Conservation (phyloP, 2,329 filamentous ascomycete genomes). For the Neonectria faginata region DNA sequence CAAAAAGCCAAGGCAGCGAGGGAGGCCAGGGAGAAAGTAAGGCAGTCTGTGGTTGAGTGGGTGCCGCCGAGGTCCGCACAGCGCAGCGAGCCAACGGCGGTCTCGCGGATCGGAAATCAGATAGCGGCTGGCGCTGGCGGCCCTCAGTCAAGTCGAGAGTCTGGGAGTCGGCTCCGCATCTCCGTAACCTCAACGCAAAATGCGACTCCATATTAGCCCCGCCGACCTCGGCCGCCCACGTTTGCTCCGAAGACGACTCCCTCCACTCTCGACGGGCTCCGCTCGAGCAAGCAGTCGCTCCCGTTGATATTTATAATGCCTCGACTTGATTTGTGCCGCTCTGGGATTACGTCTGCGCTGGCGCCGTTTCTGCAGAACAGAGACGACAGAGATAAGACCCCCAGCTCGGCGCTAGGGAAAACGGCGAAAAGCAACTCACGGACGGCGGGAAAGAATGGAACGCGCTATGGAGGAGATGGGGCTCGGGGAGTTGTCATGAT, state of each 20-base stretch:
- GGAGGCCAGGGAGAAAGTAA: slow-evolving; percentile 13
- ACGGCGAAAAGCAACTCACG: slow-evolving; percentile 29
- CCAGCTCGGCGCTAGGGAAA: slow-evolving; percentile 38
- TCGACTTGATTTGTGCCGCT: slow-evolving; percentile 42
- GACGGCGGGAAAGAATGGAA: slow-evolving; percentile 25
- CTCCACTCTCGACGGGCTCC: slow-evolving; percentile 40
- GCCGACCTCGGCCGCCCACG: slow-evolving; percentile 41
- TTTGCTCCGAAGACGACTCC: slow-evolving; percentile 30
- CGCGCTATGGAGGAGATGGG: slow-evolving; percentile 21
- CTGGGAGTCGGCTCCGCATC: slow-evolving; percentile 37
- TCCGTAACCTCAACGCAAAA: slow-evolving; percentile 30
- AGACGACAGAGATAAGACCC: slow-evolving; percentile 41
- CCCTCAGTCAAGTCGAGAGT: slow-evolving; percentile 21
- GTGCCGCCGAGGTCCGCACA: slow-evolving; percentile 25
- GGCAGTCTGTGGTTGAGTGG: slow-evolving; percentile 8
- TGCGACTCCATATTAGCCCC: slow-evolving; percentile 30
- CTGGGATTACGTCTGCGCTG: slow-evolving; percentile 31
- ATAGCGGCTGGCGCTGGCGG: slow-evolving; percentile 23
- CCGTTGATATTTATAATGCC: slow-evolving; percentile 48
- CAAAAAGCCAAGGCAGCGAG: slow-evolving; percentile 9
- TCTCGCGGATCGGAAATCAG: slow-evolving; percentile 38
- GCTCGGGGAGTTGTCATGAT: slow-evolving; percentile 27
- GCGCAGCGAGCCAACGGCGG: slow-evolving; percentile 24
- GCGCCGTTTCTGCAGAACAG: slow-evolving; percentile 32
- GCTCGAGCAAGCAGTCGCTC: slow-evolving; percentile 38